Percentiles rank a stretch among this genome's conserved stretches.
These are phyloP conservation scores for Knoxia roxburghii DNA, from an alignment of 257 asterid species.

Conservation along the genomic window DNA sequence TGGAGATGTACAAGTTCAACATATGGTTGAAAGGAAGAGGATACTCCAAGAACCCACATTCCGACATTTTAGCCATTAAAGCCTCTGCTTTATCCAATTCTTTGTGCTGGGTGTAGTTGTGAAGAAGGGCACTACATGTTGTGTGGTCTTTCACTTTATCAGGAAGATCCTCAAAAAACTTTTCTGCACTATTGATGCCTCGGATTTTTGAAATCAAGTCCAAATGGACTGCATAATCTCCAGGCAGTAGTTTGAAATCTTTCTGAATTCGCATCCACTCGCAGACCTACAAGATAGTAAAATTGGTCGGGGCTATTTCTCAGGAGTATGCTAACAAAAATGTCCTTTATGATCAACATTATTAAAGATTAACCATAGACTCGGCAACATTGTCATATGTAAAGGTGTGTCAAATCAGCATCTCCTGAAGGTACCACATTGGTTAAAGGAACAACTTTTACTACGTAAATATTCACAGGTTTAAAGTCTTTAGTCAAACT, in stretches of 20 bases:
- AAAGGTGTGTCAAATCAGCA: too few relatives aligned
- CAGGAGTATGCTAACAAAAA: too few relatives aligned
- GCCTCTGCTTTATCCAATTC: conserved; percentile 66
- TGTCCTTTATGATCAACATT: too few relatives aligned
- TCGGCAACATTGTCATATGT: neutral
- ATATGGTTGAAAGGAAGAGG: conserved; percentile 91
- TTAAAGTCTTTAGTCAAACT: too few relatives aligned
- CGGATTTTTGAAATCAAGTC: conserved; percentile 84
- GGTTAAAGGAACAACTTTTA: neutral
- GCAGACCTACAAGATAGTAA: conserved; percentile 60
- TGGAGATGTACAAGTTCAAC: conserved; percentile 65
- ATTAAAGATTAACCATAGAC: neutral
- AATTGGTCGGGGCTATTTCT: too few relatives aligned
- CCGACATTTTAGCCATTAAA: conserved; percentile 74
- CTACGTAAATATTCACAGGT: too few relatives aligned
- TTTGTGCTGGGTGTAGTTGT: conserved; percentile 66
- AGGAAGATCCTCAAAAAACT: conserved; percentile 80
- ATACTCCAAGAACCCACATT: conserved; percentile 55
- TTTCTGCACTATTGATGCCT: conserved; percentile 79
- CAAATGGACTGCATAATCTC: conserved; percentile 91
- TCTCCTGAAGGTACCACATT: neutral
- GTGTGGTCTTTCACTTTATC: conserved; percentile 62
- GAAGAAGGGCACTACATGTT: conserved; percentile 84
- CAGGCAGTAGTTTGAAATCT: conserved; percentile 69
- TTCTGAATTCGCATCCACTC: conserved; percentile 89